phyloP scores from a whole-genome alignment of 2,329 filamentous ascomycete species.

The Gaeumannomyces tritici region DNA sequence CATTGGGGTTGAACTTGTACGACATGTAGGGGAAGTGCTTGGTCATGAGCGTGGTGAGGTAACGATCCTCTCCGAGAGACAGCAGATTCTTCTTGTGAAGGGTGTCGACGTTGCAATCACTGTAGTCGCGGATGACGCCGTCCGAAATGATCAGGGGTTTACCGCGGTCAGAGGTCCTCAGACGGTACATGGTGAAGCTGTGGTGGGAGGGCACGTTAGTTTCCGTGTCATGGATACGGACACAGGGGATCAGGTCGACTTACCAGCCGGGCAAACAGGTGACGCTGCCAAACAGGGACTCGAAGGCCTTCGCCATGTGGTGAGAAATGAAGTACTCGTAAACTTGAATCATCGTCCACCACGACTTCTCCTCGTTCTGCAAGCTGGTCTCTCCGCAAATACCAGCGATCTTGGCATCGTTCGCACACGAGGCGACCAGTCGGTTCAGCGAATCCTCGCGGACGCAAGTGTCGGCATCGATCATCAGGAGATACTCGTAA shows the following conservation, averaged over 20 bases:
- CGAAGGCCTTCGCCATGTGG: conserved; percentile 92
- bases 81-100: conserved; percentile 95
- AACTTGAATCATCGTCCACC: conserved; percentile 99
- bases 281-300: conserved; percentile 94
- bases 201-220: not conserved
- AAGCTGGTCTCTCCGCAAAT: conserved; percentile 96
- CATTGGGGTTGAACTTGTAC: conserved; percentile 92
- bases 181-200: conserved; percentile 98
- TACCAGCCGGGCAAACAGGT: conserved; percentile 99
- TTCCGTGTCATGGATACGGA: not conserved
- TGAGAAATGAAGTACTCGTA: conserved; percentile 99
- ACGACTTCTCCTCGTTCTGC: conserved; percentile 88
- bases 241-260: conserved; percentile 26
- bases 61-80: conserved; percentile 93
- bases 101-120: conserved; percentile 82
- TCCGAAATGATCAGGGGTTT: conserved; percentile 92
- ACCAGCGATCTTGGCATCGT: conserved; percentile 91
- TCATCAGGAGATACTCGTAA: conserved; percentile 95
- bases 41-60: conserved; percentile 93
- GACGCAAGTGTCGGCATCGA: conserved; percentile 94
- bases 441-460: conserved; percentile 86
- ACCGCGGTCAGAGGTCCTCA: conserved; percentile 87
- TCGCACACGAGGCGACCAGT: conserved; percentile 82
- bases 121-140: conserved; percentile 78
- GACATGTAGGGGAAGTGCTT: conserved; percentile 94